Evolutionary conservation across 2,329 filamentous ascomycete species (phyloP).

Genomic region (Calonectria montana): DNA sequence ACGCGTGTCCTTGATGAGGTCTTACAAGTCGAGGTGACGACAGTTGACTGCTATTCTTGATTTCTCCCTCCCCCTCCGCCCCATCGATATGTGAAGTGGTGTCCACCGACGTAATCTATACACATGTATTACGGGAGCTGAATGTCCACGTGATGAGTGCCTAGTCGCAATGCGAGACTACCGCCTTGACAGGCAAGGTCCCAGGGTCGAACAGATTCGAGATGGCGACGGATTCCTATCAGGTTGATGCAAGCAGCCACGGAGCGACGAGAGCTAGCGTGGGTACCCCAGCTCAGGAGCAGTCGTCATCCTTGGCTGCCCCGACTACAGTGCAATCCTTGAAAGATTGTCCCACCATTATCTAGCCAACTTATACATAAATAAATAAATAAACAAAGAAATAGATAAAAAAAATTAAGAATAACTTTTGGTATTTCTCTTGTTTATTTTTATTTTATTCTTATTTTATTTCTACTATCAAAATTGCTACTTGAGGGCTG

Average conservation of each 20-base stretch:
- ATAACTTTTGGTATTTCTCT: too few species aligned
- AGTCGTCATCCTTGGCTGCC: slow-evolving; percentile 11
- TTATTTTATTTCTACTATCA: too few species aligned
- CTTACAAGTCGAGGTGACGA: not conserved
- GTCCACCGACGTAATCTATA: not conserved
- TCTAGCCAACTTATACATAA: too few species aligned
- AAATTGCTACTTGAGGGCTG: too few species aligned
- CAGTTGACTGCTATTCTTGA: slow-evolving; percentile 20
- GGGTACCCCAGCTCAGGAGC: slow-evolving; percentile 1
- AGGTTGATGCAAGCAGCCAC: not conserved
- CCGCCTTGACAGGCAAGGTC: slow-evolving; percentile 2
- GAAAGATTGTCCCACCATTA: too few species aligned
- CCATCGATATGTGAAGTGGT: not conserved
- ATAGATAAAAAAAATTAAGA: too few species aligned
- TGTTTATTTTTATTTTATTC: too few species aligned
- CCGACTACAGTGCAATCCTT: too few species aligned
- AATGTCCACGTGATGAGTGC: not conserved
- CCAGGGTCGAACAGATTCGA: slow-evolving; percentile 22
- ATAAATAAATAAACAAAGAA: too few species aligned
- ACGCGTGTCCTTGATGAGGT: slow-evolving; percentile 26
- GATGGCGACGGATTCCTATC: slow-evolving; percentile 24
- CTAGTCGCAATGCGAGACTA: slow-evolving; percentile 22
- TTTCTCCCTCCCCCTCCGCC: not conserved
- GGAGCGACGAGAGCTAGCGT: not conserved
- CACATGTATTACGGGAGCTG: not conserved